phyloP scores from a whole-genome alignment of 192 early-diverging fungal genomes.

The Mortierella claussenii region DNA sequence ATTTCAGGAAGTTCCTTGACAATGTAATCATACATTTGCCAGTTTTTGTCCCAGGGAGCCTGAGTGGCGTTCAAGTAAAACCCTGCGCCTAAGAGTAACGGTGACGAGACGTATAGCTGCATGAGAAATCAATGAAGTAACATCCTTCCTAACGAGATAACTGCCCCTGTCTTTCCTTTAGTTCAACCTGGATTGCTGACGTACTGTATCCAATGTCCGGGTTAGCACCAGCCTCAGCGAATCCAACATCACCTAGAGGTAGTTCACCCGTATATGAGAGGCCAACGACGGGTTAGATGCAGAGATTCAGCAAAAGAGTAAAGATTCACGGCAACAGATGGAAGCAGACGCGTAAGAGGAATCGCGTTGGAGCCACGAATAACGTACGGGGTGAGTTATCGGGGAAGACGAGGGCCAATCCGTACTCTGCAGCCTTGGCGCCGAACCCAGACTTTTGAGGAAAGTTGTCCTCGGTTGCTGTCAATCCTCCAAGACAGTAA shows the following conservation, averaged over 20 bases:
- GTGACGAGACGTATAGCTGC: not conserved
- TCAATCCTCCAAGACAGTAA: constrained; percentile 86
- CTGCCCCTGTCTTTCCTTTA: not conserved
- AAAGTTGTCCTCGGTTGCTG: constrained; percentile 91
- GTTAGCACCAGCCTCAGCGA: constrained; percentile 78
- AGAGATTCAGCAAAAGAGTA: not conserved
- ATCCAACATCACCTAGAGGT: constrained; percentile 60
- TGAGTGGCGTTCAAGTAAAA: constrained; percentile 84
- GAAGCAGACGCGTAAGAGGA: not conserved
- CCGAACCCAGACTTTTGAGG: constrained; percentile 85
- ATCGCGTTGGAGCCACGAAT: no score
- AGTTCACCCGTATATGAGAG: no score
- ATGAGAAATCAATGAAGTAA: not conserved
- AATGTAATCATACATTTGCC: constrained; percentile 88
- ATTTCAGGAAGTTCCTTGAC: constrained; percentile 76
- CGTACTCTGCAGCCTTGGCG: constrained; percentile 67
- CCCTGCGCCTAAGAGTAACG: constrained; percentile 57
- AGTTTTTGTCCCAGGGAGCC: constrained; percentile 77
- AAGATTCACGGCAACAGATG: not conserved
- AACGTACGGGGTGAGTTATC: constrained; percentile 89
- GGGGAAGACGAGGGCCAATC: constrained; percentile 82
- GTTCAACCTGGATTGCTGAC: no score
- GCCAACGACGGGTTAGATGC: no score
- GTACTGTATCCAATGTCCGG: constrained; percentile 76
- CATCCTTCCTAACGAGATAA: no score